These are phyloP conservation scores for Leishmania mexicana DNA, from an alignment of 208 protist species.

Conservation along the genomic window DNA sequence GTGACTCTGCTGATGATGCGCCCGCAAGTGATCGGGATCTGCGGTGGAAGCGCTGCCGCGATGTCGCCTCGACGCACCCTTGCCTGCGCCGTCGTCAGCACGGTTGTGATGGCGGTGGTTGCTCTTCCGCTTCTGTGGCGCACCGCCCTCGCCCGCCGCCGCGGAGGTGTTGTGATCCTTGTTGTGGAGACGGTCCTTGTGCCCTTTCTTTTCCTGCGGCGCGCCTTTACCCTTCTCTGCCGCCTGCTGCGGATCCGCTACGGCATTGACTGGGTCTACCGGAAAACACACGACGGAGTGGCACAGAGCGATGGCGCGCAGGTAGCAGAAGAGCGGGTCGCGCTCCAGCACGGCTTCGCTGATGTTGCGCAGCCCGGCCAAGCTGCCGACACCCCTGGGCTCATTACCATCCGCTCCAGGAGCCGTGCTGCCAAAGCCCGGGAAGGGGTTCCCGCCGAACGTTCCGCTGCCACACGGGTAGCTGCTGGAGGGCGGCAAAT, in stretches of 20 bases:
- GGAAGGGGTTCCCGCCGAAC: constrained; percentile 1
- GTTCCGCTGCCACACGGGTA: constrained; percentile 18
- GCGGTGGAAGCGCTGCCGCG: not conserved
- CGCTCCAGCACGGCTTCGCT: constrained; percentile 47
- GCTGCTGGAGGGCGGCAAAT: constrained; percentile 1
- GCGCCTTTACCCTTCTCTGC: not conserved
- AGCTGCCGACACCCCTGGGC: not conserved
- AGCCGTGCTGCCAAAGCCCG: not conserved
- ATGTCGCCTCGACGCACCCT: not conserved
- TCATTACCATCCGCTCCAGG: constrained; percentile 1
- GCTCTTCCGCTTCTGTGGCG: not conserved
- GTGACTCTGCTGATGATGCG: not conserved
- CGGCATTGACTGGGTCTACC: not conserved
- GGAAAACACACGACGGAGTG: constrained; percentile 86
- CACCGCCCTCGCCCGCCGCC: not conserved
- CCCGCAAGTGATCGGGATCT: not conserved
- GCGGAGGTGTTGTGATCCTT: not conserved
- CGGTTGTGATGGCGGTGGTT: not conserved
- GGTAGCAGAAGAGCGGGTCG: constrained; percentile 61
- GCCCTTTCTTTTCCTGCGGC: not conserved
- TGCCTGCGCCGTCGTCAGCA: not conserved
- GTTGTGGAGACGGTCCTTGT: not conserved
- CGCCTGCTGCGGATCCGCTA: not conserved
- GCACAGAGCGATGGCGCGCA: constrained; percentile 72
- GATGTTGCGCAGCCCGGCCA: constrained; percentile 15